Base-by-base conservation (phyloP, 2,329 filamentous ascomycete species). In the Colletotrichum kahawae region DNA sequence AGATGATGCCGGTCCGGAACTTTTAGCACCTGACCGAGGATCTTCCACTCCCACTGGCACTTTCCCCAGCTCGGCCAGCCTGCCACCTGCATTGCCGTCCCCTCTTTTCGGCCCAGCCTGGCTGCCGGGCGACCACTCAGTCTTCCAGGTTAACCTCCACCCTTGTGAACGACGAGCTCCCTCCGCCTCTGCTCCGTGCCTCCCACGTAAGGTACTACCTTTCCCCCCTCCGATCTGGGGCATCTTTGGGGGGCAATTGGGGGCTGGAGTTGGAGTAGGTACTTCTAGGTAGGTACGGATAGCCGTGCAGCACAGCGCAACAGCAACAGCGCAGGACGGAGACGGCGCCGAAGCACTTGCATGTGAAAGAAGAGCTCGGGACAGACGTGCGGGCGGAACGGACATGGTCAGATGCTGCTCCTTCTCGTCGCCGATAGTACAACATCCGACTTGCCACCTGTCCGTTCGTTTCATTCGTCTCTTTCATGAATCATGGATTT, bases 21-120 rank as follows among this genome's bases (percentile, higher is more conserved):
- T 68, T 75, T 68, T 59, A 73, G 57, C 73, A 75, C 73, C 73
- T 75, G 73, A 75, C 70, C 73, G 73, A 75, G 38, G 33, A 68
- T 73, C 73, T 75, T 21, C 62, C 34, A 71, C 62, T 56, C 51
- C 27, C 34, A 38, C 43, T 48, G 43, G n/a, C 43, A 21, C 60
- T 68, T 70, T 33, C 67, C 67, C 67, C 59, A 74, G 71, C 27
- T 27, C 59, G 71, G 71, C 59, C 65, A 70, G 16, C 43, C 43
- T 48, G 43, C n/a, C 43, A 48, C 33, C 24, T 38, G 62, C 71
- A 71, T 56, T 68, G 63, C 72, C 72, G 69, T 75, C 72, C 63
- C 69, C 69, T 68, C 69, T 75, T 72, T 75, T 67, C 54, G 69
- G 33, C 43, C 36, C 56, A 66, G 59, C 48, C 31, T 67, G n/a